phyloP scores from a whole-genome alignment of 192 early-diverging fungal genomes.

The Mortierella antarctica region DNA sequence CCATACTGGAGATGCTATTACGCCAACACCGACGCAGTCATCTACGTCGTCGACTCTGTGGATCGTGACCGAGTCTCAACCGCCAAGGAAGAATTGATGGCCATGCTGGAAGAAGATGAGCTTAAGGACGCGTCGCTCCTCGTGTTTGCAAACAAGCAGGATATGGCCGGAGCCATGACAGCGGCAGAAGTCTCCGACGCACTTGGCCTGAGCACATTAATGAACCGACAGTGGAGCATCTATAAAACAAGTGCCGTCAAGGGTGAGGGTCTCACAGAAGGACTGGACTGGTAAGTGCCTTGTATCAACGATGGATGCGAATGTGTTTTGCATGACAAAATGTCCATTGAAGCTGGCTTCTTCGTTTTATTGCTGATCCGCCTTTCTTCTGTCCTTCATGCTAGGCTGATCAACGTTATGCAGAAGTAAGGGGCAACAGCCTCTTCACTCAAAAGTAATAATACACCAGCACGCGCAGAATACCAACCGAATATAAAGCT shows the following conservation, averaged over 20 bases:
- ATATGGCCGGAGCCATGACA: slow-evolving; percentile 93
- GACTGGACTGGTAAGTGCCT: slow-evolving; percentile 89
- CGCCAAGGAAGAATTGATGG: slow-evolving; percentile 88
- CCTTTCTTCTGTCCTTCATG: not conserved
- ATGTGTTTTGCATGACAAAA: not conserved
- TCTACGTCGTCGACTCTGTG: slow-evolving; percentile 96
- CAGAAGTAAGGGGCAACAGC: slow-evolving; percentile 21
- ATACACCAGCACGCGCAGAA: not conserved
- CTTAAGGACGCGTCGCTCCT: slow-evolving; percentile 87
- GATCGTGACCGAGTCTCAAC: slow-evolving; percentile 91
- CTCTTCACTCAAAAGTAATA: slow-evolving; percentile 5
- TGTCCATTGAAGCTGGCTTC: not conserved
- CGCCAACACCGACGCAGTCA: slow-evolving; percentile 98
- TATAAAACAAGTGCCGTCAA: slow-evolving; percentile 94
- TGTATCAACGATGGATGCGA: not conserved
- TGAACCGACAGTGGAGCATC: slow-evolving; percentile 94
- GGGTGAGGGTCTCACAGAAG: slow-evolving; percentile 93
- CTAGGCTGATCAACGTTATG: slow-evolving; percentile 51
- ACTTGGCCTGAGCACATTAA: slow-evolving; percentile 84
- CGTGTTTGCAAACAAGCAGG: slow-evolving; percentile 99
- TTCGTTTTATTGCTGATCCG: not conserved
- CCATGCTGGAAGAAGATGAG: slow-evolving; percentile 97
- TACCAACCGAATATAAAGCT: not conserved
- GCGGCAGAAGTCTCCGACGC: slow-evolving; percentile 89
- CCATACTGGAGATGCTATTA: slow-evolving; percentile 99